These are phyloP conservation scores for Suhomyces wounanorum DNA, from an alignment of 1,139 yeast species.

Conservation along the genomic window DNA sequence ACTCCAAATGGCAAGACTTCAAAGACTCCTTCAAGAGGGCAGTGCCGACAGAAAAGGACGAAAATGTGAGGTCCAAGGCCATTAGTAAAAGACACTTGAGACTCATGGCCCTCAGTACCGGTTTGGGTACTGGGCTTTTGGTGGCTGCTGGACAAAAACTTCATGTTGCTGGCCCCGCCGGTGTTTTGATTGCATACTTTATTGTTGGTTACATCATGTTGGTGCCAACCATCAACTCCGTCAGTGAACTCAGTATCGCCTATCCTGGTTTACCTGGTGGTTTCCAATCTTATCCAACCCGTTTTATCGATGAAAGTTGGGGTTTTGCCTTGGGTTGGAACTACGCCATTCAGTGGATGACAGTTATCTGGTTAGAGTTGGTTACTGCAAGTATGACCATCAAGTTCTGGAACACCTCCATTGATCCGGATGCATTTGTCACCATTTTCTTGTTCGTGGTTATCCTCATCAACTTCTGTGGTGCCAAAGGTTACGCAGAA, in stretches of 20 bases:
- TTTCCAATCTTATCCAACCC: conserved; percentile 35
- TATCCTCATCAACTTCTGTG: conserved; percentile 27
- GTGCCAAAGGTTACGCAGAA: conserved; percentile 34
- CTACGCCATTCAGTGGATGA: conserved; percentile 38
- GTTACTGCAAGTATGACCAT: conserved; percentile 41
- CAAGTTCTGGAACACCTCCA: conserved; percentile 32
- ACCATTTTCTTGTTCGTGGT: conserved; percentile 30
- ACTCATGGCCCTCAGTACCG: conserved; percentile 37
- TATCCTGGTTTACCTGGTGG: conserved; percentile 37
- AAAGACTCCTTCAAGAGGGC: conserved; percentile 19
- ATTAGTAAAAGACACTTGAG: conserved; percentile 28
- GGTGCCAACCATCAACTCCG: conserved; percentile 38
- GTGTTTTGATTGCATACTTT: conserved; percentile 35
- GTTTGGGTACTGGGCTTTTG: conserved; percentile 41
- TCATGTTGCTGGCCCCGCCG: conserved; percentile 37
- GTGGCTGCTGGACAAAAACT: conserved; percentile 39
- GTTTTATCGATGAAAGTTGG: conserved; percentile 36
- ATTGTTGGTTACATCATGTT: conserved; percentile 38
- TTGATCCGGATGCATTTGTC: conserved; percentile 34
- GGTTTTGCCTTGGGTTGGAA: conserved; percentile 44
- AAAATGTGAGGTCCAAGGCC: conserved; percentile 14
- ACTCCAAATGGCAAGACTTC: conserved; percentile 15
- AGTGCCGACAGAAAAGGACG: conserved; percentile 13
- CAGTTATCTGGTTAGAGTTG: conserved; percentile 38
- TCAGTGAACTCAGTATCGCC: conserved; percentile 39